Percentiles rank a stretch among this genome's conserved stretches.
phyloP scores from a whole-genome alignment of 2,329 filamentous ascomycete species.

The Huntiella omanensis region DNA sequence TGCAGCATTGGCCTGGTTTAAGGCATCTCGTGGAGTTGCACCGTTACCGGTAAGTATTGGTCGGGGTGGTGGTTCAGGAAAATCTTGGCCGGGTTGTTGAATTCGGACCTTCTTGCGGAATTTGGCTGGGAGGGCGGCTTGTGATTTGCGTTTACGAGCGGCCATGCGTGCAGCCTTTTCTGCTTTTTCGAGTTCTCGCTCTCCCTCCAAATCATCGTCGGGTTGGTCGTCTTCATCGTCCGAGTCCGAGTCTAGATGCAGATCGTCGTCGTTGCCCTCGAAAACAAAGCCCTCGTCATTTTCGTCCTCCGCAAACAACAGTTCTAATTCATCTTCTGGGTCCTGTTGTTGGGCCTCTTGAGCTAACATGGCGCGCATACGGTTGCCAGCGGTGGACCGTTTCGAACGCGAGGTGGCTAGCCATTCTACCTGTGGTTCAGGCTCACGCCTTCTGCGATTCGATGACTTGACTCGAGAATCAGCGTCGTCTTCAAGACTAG shows the following conservation, averaged over 20 bases:
- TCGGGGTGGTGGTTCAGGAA: not conserved
- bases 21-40: constrained; percentile 18
- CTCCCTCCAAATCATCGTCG: constrained; percentile 59
- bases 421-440: constrained; percentile 34
- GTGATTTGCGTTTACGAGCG: constrained; percentile 52
- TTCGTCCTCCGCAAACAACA: constrained; percentile 58
- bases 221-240: constrained; percentile 55
- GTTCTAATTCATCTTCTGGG: constrained; percentile 48
- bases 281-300: constrained; percentile 42
- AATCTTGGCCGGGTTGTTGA: constrained; percentile 24
- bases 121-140: constrained; percentile 51
- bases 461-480: not conserved
- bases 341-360: constrained; percentile 34
- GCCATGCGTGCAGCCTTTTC: constrained; percentile 48
- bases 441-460: not conserved
- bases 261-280: constrained; percentile 51
- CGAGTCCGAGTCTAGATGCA: constrained; percentile 69
- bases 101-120: constrained; percentile 64
- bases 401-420: constrained; percentile 55
- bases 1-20: constrained; percentile 19
- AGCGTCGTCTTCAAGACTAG: constrained; percentile 6
- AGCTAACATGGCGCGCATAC: constrained; percentile 60
- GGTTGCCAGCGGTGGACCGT: constrained; percentile 67
- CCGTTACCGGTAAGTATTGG: constrained; percentile 12
- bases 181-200: constrained; percentile 65